A percentile compares a stretch with the other conserved stretches of the same genome.
phyloP scores from a whole-genome alignment of 805 yeast genomes.

The Yamadazyma phyllophila region DNA sequence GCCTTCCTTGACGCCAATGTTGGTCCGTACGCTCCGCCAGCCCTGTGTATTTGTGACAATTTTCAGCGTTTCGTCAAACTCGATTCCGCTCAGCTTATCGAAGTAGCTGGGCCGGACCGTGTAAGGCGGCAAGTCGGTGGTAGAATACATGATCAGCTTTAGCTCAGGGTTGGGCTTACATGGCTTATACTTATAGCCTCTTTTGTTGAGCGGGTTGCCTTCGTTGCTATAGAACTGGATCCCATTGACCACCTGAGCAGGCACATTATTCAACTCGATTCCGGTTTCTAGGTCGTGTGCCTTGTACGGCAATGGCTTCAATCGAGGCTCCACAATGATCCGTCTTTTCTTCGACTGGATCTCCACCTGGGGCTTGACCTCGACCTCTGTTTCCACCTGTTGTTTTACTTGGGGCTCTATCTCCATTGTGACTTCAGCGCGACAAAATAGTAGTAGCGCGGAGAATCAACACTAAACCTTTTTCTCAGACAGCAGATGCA shows the following conservation, averaged over 20 bases:
- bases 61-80: conserved; percentile 25
- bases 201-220: conserved; percentile 76
- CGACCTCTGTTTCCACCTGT: conserved; percentile 2
- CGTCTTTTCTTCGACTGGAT: conserved; percentile 21
- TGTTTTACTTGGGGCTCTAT: conserved; percentile 13
- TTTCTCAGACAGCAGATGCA: neutral
- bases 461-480: too few relatives aligned
- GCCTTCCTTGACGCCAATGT: conserved; percentile 76
- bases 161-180: conserved; percentile 70
- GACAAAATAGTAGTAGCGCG: too few relatives aligned
- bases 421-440: conserved; percentile 9
- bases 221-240: conserved; percentile 44
- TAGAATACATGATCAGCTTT: conserved; percentile 56
- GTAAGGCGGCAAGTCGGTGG: conserved; percentile 73
- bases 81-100: conserved; percentile 65
- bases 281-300: conserved; percentile 16
- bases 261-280: conserved; percentile 3
- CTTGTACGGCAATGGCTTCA: conserved; percentile 22
- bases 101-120: conserved; percentile 55
- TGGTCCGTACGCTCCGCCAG: conserved; percentile 77
- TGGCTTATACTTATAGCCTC: conserved; percentile 79
- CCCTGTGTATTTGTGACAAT: conserved; percentile 58
- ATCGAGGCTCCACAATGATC: conserved; percentile 15
- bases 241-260: conserved; percentile 13
- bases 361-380: conserved; percentile 12